Evolutionary conservation across 2,329 filamentous ascomycete species (phyloP).

Genomic region (Knufia petricola): DNA sequence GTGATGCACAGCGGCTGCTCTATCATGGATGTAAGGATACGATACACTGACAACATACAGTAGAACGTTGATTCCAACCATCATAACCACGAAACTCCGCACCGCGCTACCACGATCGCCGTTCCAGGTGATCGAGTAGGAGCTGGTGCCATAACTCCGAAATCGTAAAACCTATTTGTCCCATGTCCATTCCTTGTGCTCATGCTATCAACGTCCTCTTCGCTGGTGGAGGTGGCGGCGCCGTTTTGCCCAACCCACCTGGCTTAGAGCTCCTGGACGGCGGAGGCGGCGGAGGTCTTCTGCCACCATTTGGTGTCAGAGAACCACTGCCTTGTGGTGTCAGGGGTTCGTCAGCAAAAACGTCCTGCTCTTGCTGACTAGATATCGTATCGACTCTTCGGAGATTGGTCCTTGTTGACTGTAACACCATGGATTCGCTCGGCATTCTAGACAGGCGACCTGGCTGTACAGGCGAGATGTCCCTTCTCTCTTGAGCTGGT

Average conservation of each 20-base stretch:
- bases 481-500: slow-evolving; percentile 43
- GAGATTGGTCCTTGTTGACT: slow-evolving; percentile 39
- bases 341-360: slow-evolving; percentile 47
- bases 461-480: slow-evolving; percentile 38
- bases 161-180: not conserved
- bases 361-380: slow-evolving; percentile 32
- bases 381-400: slow-evolving; percentile 32
- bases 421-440: slow-evolving; percentile 45
- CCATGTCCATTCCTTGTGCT: not conserved
- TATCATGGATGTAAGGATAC: no score
- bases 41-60: no score
- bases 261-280: slow-evolving; percentile 53
- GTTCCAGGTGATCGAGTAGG: no score
- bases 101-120: no score
- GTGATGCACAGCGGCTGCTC: no score
- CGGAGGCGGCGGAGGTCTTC: slow-evolving; percentile 47
- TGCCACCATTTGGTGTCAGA: slow-evolving; percentile 30
- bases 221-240: slow-evolving; percentile 54
- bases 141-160: no score
- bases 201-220: slow-evolving; percentile 38
- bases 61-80: no score
- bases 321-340: slow-evolving; percentile 44
- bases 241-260: slow-evolving; percentile 30
- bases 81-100: no score
- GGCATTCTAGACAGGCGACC: slow-evolving; percentile 42